Percentiles rank a stretch among this genome's conserved stretches.
Conservation (phyloP, 2,329 filamentous ascomycete species). For the Talaromyces sp. region DNA sequence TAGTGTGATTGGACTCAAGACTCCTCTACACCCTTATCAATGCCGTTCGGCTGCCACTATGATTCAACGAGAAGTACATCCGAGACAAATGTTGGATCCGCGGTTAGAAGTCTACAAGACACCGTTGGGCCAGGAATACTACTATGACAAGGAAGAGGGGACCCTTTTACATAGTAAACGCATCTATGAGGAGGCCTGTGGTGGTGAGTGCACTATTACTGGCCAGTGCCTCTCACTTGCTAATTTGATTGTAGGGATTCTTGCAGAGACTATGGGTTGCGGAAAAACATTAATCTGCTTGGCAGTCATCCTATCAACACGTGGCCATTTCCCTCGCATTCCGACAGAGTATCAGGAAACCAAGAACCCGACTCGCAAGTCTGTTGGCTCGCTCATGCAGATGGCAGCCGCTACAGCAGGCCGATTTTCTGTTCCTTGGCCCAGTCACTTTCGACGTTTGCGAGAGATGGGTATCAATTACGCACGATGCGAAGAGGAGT, state of each 20-base stretch:
- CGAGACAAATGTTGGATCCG: constrained; percentile 66
- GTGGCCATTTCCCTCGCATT: constrained; percentile 62
- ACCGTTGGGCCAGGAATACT: constrained; percentile 63
- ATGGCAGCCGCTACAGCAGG: constrained; percentile 73
- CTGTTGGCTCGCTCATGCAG: constrained; percentile 63
- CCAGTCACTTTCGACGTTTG: constrained; percentile 56
- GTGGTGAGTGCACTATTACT: constrained; percentile 52
- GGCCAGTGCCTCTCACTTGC: neutral
- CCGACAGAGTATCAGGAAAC: constrained; percentile 58
- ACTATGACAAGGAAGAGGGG: constrained; percentile 64
- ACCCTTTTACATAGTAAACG: constrained; percentile 62
- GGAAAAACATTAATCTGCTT: constrained; percentile 90
- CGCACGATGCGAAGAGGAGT: constrained; percentile 52
- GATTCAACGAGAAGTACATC: constrained; percentile 72
- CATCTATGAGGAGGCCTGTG: constrained; percentile 69
- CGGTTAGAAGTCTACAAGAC: constrained; percentile 60
- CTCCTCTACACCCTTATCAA: constrained; percentile 73
- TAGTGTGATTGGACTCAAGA: constrained; percentile 43
- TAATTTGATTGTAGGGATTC: constrained; percentile 31
- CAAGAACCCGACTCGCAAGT: constrained; percentile 40
- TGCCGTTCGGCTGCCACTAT: constrained; percentile 75
- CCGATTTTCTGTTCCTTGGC: constrained; percentile 68
- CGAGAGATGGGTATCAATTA: constrained; percentile 51
- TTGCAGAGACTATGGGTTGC: constrained; percentile 50
- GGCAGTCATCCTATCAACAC: constrained; percentile 71